These are phyloP conservation scores for Paramyrothecium sp. DNA, from an alignment of 2,329 filamentous ascomycete species.

Conservation along the genomic window DNA sequence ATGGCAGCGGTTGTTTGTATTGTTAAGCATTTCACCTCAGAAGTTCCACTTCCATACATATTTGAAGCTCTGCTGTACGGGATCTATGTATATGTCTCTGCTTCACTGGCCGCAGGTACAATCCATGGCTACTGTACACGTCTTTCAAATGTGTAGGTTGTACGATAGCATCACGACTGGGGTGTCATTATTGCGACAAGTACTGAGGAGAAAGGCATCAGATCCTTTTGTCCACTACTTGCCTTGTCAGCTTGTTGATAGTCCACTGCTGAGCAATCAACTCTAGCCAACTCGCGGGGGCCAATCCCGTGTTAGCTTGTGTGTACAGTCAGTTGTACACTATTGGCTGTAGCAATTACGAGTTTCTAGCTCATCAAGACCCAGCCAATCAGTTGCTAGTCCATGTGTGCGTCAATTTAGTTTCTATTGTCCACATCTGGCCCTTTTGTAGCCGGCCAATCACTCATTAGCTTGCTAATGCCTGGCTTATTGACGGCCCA, in stretches of 20 bases:
- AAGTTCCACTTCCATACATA: background rate
- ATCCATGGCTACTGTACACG: background rate
- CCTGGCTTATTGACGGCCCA: too few species aligned
- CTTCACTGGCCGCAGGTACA: background rate
- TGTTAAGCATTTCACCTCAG: background rate
- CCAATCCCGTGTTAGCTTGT: background rate
- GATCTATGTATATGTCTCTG: background rate
- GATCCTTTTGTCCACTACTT: background rate
- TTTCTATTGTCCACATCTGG: background rate
- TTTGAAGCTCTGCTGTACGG: background rate
- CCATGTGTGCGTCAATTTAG: background rate
- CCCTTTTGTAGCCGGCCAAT: background rate
- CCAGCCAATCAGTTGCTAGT: background rate
- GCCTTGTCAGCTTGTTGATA: background rate
- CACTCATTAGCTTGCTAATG: background rate
- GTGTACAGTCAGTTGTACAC: background rate
- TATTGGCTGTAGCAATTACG: background rate
- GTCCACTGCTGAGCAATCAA: background rate
- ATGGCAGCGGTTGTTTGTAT: background rate
- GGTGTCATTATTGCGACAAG: background rate
- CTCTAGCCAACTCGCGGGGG: background rate
- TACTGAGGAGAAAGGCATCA: background rate
- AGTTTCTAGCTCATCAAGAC: background rate
- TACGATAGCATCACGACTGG: background rate
- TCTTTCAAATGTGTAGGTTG: background rate